Evolutionary conservation across 164 flowering plant species (phyloP).

Genomic region (Akebia trifoliata): DNA sequence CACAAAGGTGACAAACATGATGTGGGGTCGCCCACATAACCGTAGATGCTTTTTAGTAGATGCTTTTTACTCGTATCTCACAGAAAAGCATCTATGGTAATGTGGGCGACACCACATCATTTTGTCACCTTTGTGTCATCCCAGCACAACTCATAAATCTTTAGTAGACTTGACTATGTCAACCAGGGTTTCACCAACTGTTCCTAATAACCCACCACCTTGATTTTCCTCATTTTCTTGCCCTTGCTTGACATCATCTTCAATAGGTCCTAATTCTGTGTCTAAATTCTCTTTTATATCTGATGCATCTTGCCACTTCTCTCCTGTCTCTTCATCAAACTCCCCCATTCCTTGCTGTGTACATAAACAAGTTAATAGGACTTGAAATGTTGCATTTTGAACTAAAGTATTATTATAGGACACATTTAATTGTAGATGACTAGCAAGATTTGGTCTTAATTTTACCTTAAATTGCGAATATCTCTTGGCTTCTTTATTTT

Average conservation of each 20-base stretch:
- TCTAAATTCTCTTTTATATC: not conserved
- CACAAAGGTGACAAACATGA: too few species aligned
- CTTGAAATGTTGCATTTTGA: not conserved
- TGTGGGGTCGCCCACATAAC: too few species aligned
- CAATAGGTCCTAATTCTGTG: too few species aligned
- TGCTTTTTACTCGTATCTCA: too few species aligned
- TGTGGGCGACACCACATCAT: too few species aligned
- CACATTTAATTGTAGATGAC: not conserved
- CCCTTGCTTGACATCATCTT: slow-evolving; percentile 1
- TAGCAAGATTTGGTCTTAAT: too few species aligned
- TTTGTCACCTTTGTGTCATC: too few species aligned
- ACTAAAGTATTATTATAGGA: not conserved
- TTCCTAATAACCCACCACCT: slow-evolving; percentile 34
- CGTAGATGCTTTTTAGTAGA: too few species aligned
- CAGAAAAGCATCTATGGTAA: too few species aligned
- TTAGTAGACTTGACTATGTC: slow-evolving; percentile 53
- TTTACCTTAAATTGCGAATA: slow-evolving; percentile 25
- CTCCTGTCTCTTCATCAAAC: not conserved
- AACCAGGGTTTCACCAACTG: slow-evolving; percentile 61
- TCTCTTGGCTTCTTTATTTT: slow-evolving; percentile 37
- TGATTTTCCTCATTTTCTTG: slow-evolving; percentile 4
- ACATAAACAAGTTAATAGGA: not conserved
- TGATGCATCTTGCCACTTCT: not conserved
- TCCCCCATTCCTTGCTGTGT: too few species aligned
- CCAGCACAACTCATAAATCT: slow-evolving; percentile 41